Evolutionary conservation across 129 eudicot genomes (phyloP), one percentile per base, ranked within the genome.

Genomic region (Arctium lappa): DNA sequence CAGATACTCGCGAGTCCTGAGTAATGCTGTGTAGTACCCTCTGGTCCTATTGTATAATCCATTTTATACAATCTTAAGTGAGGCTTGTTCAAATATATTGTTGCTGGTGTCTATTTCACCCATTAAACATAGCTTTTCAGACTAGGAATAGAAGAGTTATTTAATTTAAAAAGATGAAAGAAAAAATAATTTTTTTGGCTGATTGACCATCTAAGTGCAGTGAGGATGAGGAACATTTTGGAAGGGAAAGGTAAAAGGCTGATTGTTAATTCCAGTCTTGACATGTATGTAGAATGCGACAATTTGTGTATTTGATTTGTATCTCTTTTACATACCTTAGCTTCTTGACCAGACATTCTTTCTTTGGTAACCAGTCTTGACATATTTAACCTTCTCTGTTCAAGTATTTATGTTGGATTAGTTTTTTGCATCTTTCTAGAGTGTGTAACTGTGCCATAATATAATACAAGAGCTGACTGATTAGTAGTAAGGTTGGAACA

Each of bases 311-410:
- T 53, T 15, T 69, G 42, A 42, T 79, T 15, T 69, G 3, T 53
- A 76, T 76, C 70, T 53, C 48, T 42, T 69, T 79, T 79, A 16
- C 75, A 30, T 39, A 1, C 82, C 31, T 79, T 39, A 79, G 44
- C 40, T 79, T 65, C 75, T 66, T 68, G 42, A 32, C 37, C 6
- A 13, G 42, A 18, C 8, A 44, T 68, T 30, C 30, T 30, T 44
- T 79, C 37, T 39, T 69, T 44, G n/a, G 1, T 27, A 65, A 11
- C 37, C 37, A 10, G 0, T 77, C 29, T 65, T 63, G 38, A 63
- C 62, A 22, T 68, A 79, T 42, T 5, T 44, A n/a, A 32, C 69
- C 69, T 63, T 63, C 32, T 69, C 76, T 69, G 46, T 79, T 69
- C 46, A 44, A 37, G n/a, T 40, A 42, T 13, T 68, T 13, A 8